Conservation (phyloP, 345 rosid genomes). For the Mercurialis annua region DNA sequence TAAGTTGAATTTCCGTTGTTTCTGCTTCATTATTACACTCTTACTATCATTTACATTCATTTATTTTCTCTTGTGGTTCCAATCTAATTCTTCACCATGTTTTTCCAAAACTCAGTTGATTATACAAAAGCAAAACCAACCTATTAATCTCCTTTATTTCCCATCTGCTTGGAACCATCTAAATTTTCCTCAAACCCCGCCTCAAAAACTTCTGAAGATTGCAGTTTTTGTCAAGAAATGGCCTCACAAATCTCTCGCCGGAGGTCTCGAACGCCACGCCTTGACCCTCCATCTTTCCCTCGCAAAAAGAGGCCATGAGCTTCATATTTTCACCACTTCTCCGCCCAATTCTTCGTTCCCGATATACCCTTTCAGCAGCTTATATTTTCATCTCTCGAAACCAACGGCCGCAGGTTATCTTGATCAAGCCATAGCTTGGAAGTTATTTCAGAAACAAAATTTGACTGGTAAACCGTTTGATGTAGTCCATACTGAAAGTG, state of each 20-base stretch:
- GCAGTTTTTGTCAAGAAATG: constrained; percentile 89
- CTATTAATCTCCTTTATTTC: constrained; percentile 54
- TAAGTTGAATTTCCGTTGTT: constrained; percentile 47
- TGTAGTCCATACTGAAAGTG: constrained; percentile 84
- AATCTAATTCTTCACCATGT: constrained; percentile 43
- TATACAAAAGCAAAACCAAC: constrained; percentile 28
- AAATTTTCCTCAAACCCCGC: constrained; percentile 36
- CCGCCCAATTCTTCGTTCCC: constrained; percentile 51
- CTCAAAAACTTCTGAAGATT: constrained; percentile 52
- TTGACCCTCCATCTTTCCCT: constrained; percentile 78
- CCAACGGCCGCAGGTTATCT: constrained; percentile 76
- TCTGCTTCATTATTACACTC: constrained; percentile 41
- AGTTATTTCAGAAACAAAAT: constrained; percentile 65
- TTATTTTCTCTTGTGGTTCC: constrained; percentile 52
- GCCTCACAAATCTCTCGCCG: constrained; percentile 77
- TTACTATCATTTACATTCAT: constrained; percentile 52
- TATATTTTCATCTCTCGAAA: constrained; percentile 68
- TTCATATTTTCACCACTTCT: constrained; percentile 79
- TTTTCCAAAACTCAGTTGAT: constrained; percentile 26
- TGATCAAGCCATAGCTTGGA: constrained; percentile 67
- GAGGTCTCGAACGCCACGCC: constrained; percentile 91
- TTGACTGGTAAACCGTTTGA: constrained; percentile 68
- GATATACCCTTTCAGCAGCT: constrained; percentile 37
- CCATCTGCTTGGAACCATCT: constrained; percentile 79
- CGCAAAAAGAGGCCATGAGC: constrained; percentile 78